phyloP scores from a whole-genome alignment of 2,329 filamentous ascomycete genomes.

The Setomelanomma holmii region DNA sequence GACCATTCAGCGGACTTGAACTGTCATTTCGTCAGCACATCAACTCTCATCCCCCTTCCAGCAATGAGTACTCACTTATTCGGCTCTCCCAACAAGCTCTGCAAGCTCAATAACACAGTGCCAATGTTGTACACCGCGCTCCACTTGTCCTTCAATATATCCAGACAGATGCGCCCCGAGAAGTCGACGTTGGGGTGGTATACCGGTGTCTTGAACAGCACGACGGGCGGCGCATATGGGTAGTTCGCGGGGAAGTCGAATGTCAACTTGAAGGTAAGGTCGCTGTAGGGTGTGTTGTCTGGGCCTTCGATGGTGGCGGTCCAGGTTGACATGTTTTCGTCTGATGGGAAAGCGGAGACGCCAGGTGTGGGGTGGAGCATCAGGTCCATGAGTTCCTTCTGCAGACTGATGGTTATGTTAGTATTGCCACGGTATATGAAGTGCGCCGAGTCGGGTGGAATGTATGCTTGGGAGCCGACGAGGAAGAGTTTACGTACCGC shows the following conservation, averaged over 20 bases:
- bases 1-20: conserved; percentile 91
- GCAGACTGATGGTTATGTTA: conserved; percentile 67
- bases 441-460: no score
- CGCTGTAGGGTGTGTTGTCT: conserved; percentile 87
- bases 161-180: conserved; percentile 92
- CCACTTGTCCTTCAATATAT: conserved; percentile 99
- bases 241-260: conserved; percentile 93
- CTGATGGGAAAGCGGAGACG: conserved; percentile 92
- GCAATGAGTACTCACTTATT: conserved; percentile 81
- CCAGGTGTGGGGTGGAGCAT: conserved; percentile 95
- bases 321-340: conserved; percentile 86
- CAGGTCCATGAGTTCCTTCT: conserved; percentile 97
- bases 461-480: no score
- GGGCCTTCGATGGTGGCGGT: conserved; percentile 93
- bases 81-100: conserved; percentile 93
- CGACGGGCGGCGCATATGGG: conserved; percentile 87
- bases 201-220: conserved; percentile 97
- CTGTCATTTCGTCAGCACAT: conserved; percentile 56
- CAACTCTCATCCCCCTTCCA: not conserved
- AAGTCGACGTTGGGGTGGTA: conserved; percentile 99
- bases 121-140: conserved; percentile 97
- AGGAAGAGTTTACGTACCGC: conserved; percentile 49
- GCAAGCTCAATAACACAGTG: conserved; percentile 88
- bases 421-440: no score
- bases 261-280: conserved; percentile 87